A percentile compares a stretch with the other conserved stretches of the same genome.
These are phyloP conservation scores for Peribolospora kevripleyi DNA, from an alignment of 768 basidiomycete species.

Conservation along the genomic window DNA sequence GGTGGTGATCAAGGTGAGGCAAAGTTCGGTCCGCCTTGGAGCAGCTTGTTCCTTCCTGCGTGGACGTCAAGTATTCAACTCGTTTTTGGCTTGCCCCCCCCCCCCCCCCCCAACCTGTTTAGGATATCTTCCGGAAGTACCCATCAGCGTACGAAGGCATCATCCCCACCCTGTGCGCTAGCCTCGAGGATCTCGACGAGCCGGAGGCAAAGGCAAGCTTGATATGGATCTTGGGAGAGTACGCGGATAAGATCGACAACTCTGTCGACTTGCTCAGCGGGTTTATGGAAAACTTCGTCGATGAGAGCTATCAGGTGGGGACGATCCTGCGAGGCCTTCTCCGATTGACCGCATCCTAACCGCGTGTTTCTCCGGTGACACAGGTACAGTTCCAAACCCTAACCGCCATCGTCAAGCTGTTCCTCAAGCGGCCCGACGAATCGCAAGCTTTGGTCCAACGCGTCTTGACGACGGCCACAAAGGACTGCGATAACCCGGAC, in stretches of 20 bases:
- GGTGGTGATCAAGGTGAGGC: slow-evolving; percentile 82
- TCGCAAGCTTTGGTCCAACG: slow-evolving; percentile 78
- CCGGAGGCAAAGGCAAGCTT: slow-evolving; percentile 93
- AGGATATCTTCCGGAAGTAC: slow-evolving; percentile 98
- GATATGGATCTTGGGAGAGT: slow-evolving; percentile 98
- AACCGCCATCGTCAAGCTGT: slow-evolving; percentile 90
- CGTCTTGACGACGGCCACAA: slow-evolving; percentile 82
- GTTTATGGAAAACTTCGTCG: slow-evolving; percentile 77
- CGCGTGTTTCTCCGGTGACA: slow-evolving; percentile 21
- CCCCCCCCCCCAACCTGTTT: neutral
- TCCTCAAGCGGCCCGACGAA: slow-evolving; percentile 77
- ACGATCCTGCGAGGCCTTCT: neutral
- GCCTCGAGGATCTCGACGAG: slow-evolving; percentile 88
- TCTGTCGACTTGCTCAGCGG: slow-evolving; percentile 73
- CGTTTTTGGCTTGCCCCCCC: neutral
- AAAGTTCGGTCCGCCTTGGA: neutral
- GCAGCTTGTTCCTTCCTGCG: neutral
- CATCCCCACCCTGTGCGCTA: slow-evolving; percentile 80
- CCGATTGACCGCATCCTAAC: neutral
- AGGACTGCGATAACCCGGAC: slow-evolving; percentile 89
- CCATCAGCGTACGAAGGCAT: slow-evolving; percentile 89
- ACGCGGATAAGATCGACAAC: slow-evolving; percentile 91
- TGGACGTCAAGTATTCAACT: neutral
- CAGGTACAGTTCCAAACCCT: slow-evolving; percentile 32
- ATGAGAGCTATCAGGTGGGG: slow-evolving; percentile 70